Evolutionary conservation across 1,284 basidiomycete genomes (phyloP), one percentile per base, ranked within the genome.

Genomic region (Laetiporus sulphureus): DNA sequence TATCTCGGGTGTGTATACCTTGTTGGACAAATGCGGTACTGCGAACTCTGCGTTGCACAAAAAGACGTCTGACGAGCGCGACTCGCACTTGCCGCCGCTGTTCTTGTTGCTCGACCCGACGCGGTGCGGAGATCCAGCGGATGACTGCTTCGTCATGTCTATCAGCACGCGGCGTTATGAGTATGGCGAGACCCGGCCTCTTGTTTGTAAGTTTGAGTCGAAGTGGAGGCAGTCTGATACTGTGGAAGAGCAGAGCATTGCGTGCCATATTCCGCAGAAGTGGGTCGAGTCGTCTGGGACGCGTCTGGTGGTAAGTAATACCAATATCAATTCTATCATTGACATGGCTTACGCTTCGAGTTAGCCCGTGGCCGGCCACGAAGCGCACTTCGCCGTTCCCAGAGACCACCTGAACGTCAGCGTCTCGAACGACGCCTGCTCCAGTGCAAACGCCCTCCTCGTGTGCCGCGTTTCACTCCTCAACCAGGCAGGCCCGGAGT

Each of bases 81-180:
- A 81, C 16, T 52, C 42, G 0, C 57, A 60, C 4, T 62, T 80
- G 19, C 78, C 86, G 0, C 74, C 79, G 0, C 56, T 95, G 7
- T 95, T 83, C 68, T 69, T 96, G 66, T 75, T 94, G 57, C 70
- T 93, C 32, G 90, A 95, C 57, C 89, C 92, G 6, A 80, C 84
- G 31, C 75, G 91, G 1, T 89, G 81, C 30, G 85, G 86, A 10
- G 79, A 84, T 41, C 66, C 79, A 0, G 68, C 74, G 15, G 69
- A 75, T 6, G 92, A 96, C 52, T 69, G 71, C 3, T 94, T 91
- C 55, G 84, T 91, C 13, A 91, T 96, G 58, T 84, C 91, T 0
- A 84, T 75, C 32, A 83, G 75, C 51, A 89, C 73, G 36, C 72
- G 84, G 32, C 73, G 91, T 38, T 77, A 85, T 39, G 89, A 92